phyloP scores from a whole-genome alignment of 805 yeast species.

The Kazachstania martiniae region DNA sequence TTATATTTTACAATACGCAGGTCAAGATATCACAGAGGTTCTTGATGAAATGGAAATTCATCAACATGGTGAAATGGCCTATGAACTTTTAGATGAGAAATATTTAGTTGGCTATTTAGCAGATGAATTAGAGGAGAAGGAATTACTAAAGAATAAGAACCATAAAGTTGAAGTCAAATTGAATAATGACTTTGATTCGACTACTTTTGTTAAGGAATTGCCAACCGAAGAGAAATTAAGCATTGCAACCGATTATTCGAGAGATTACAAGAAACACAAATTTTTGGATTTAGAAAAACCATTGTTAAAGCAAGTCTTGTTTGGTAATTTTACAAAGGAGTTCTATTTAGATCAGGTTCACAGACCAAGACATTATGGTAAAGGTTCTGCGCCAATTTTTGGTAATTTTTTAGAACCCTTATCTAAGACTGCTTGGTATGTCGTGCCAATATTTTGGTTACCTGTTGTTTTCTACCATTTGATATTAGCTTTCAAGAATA shows the following conservation, averaged over 20 bases:
- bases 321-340: constrained; percentile 68
- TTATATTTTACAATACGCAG: constrained; percentile 67
- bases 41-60: constrained; percentile 40
- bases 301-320: constrained; percentile 66
- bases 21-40: constrained; percentile 72
- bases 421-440: constrained; percentile 89
- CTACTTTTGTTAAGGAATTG: constrained; percentile 44
- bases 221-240: constrained; percentile 66
- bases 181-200: constrained; percentile 37
- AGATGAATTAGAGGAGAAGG: constrained; percentile 63
- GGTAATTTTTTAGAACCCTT: constrained; percentile 92
- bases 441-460: constrained; percentile 78
- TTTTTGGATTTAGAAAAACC: constrained; percentile 83
- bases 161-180: constrained; percentile 50
- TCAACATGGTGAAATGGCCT: constrained; percentile 20
- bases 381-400: constrained; percentile 91
- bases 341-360: constrained; percentile 94
- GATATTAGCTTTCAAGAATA: constrained; percentile 44
- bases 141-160: constrained; percentile 50
- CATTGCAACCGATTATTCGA: constrained; percentile 65
- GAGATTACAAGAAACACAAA: constrained; percentile 65
- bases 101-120: constrained; percentile 78
- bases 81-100: constrained; percentile 35
- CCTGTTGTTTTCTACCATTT: constrained; percentile 65
- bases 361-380: constrained; percentile 95